These are phyloP conservation scores for Endogone sp. DNA, from an alignment of 192 early-diverging fungal genomes.

Conservation along the genomic window DNA sequence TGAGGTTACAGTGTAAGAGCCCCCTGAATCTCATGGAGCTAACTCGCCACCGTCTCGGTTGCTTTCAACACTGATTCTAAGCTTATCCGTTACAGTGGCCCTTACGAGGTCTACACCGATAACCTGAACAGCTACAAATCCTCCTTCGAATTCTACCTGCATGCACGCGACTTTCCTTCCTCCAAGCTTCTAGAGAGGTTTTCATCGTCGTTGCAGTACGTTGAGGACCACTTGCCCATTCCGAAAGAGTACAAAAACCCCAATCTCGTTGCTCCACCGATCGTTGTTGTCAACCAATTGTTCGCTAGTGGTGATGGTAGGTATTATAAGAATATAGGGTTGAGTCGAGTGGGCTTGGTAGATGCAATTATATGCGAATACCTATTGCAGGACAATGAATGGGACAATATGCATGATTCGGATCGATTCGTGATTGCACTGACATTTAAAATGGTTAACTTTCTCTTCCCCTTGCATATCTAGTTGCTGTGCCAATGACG, in stretches of 20 bases:
- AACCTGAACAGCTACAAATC: slow-evolving; percentile 59
- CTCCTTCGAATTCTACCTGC: slow-evolving; percentile 65
- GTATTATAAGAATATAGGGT: neutral
- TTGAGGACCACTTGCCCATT: slow-evolving; percentile 64
- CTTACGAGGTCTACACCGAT: slow-evolving; percentile 76
- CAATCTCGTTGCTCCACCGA: slow-evolving; percentile 59
- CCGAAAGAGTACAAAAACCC: slow-evolving; percentile 60
- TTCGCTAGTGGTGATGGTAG: slow-evolving; percentile 68
- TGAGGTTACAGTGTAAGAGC: slow-evolving; percentile 48
- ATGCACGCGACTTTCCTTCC: slow-evolving; percentile 59
- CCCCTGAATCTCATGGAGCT: too few relatives aligned
- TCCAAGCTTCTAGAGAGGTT: slow-evolving; percentile 60
- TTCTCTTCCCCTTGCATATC: neutral
- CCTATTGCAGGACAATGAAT: too few relatives aligned
- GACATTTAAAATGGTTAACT: too few relatives aligned
- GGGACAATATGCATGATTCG: too few relatives aligned
- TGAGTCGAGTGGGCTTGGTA: neutral
- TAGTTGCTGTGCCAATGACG: slow-evolving; percentile 55
- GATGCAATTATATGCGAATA: neutral
- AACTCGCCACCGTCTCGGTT: too few relatives aligned
- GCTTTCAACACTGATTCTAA: too few relatives aligned
- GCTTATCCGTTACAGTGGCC: slow-evolving; percentile 27
- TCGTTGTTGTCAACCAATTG: slow-evolving; percentile 72
- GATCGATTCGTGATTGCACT: too few relatives aligned
- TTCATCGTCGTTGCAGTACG: slow-evolving; percentile 50